These are phyloP conservation scores for Barnettozyma populi DNA, from an alignment of 805 yeast species.

Conservation along the genomic window DNA sequence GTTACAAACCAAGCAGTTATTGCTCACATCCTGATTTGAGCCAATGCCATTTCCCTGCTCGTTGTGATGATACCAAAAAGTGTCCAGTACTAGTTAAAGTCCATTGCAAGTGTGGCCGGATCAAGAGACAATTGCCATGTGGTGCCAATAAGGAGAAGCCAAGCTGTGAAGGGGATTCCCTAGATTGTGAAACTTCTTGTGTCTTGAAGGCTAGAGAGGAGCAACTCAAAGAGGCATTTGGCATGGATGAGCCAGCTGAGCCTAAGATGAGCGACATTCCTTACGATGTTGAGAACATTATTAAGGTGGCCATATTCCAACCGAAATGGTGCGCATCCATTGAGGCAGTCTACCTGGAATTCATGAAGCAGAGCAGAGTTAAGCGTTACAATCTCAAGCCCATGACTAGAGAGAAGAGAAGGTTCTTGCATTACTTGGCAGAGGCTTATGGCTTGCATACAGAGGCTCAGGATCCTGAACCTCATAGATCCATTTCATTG, in stretches of 20 bases:
- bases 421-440: slow-evolving; percentile 65
- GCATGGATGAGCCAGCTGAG: slow-evolving; percentile 13
- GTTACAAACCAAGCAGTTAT: slow-evolving; percentile 43
- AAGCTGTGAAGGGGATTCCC: slow-evolving; percentile 30
- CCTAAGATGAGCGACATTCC: slow-evolving; percentile 9
- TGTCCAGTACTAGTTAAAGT: slow-evolving; percentile 49
- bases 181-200: slow-evolving; percentile 73
- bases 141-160: slow-evolving; percentile 38
- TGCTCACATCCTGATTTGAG: slow-evolving; percentile 69
- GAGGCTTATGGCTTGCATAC: slow-evolving; percentile 51
- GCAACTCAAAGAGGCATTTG: slow-evolving; percentile 60
- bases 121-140: slow-evolving; percentile 45
- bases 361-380: slow-evolving; percentile 38
- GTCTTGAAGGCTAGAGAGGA: slow-evolving; percentile 52
- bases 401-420: slow-evolving; percentile 65
- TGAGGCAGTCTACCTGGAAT: slow-evolving; percentile 46
- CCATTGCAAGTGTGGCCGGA: slow-evolving; percentile 62
- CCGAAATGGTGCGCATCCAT: slow-evolving; percentile 62
- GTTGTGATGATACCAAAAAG: slow-evolving; percentile 46
- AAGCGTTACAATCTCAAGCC: slow-evolving; percentile 58
- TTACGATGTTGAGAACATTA: slow-evolving; percentile 20
- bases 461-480: slow-evolving; percentile 80
- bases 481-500: slow-evolving; percentile 68
- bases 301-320: slow-evolving; percentile 33
- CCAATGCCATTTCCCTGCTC: slow-evolving; percentile 56